These are phyloP conservation scores for Andalucia godoyi DNA, from an alignment of 78 protist species.

Conservation along the genomic window DNA sequence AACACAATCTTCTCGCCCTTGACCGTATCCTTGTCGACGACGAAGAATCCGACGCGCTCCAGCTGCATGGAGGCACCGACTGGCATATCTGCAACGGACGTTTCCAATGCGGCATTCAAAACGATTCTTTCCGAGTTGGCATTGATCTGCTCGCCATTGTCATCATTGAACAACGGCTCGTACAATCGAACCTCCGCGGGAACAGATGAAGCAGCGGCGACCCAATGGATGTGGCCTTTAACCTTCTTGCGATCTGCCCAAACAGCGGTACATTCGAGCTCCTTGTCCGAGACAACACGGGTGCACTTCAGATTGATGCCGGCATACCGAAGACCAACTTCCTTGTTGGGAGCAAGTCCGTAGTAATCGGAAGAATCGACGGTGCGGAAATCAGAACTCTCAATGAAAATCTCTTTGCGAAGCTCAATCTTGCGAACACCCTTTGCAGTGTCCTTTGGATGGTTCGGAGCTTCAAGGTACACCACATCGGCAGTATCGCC, in stretches of 20 bases:
- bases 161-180: background rate
- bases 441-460: slow-evolving; percentile 35
- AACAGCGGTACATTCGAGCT: slow-evolving; percentile 38
- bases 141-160: background rate
- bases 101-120: background rate
- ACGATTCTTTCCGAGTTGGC: background rate
- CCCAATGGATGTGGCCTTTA: slow-evolving; percentile 85
- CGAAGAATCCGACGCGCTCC: slow-evolving; percentile 89
- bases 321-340: slow-evolving; percentile 42
- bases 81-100: slow-evolving; percentile 17
- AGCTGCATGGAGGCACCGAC: slow-evolving; percentile 58
- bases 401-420: slow-evolving; percentile 60
- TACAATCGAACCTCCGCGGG: background rate
- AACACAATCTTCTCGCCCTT: slow-evolving; percentile 44
- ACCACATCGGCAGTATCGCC: too few relatives aligned
- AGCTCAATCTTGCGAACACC: slow-evolving; percentile 55
- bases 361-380: slow-evolving; percentile 31
- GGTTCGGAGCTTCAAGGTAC: slow-evolving; percentile 54
- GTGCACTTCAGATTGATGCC: slow-evolving; percentile 41
- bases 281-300: slow-evolving; percentile 23
- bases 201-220: slow-evolving; percentile 14
- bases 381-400: slow-evolving; percentile 56
- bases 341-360: slow-evolving; percentile 68
- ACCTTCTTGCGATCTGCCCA: slow-evolving; percentile 16
- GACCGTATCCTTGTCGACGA: slow-evolving; percentile 58